These are phyloP conservation scores for Golovinomyces cichoracearum DNA, from an alignment of 2,329 filamentous ascomycete genomes.

Conservation along the genomic window DNA sequence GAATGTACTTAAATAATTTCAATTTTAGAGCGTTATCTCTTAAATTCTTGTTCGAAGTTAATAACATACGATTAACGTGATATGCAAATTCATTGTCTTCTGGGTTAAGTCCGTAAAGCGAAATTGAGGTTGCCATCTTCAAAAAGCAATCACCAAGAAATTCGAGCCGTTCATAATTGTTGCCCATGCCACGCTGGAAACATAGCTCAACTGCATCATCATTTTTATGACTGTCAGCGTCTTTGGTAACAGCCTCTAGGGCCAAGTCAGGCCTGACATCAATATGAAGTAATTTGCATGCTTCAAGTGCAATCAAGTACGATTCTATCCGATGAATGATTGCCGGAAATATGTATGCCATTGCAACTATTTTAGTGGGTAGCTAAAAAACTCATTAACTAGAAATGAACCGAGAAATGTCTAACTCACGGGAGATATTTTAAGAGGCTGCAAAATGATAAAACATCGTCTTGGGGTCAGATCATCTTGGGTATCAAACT, in stretches of 20 bases:
- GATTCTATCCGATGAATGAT: conserved; percentile 67
- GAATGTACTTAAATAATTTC: conserved; percentile 47
- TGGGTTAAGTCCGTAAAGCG: conserved; percentile 52
- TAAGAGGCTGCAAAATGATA: conserved; percentile 51
- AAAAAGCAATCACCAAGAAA: conserved; percentile 84
- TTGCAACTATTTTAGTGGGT: conserved; percentile 39
- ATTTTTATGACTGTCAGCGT: conserved; percentile 62
- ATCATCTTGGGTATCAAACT: conserved; percentile 26
- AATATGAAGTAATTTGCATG: conserved; percentile 38
- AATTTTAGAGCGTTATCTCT: conserved; percentile 48
- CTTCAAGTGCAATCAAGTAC: conserved; percentile 55
- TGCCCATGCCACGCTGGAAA: conserved; percentile 64
- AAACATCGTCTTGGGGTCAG: conserved; percentile 27
- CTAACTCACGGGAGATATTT: conserved; percentile 43
- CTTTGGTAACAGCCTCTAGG: conserved; percentile 76
- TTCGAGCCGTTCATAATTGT: conserved; percentile 83
- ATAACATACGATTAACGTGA: conserved; percentile 70
- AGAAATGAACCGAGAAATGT: neutral
- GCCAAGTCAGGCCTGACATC: conserved; percentile 41
- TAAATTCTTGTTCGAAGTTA: conserved; percentile 78
- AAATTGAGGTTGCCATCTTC: conserved; percentile 85
- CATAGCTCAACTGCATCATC: conserved; percentile 40
- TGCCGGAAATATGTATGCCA: conserved; percentile 53
- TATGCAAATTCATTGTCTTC: conserved; percentile 62
- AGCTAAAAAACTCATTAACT: conserved; percentile 23